Conservation (phyloP, 1,284 basidiomycete genomes). For the Neotropicomus parvogracilis region DNA sequence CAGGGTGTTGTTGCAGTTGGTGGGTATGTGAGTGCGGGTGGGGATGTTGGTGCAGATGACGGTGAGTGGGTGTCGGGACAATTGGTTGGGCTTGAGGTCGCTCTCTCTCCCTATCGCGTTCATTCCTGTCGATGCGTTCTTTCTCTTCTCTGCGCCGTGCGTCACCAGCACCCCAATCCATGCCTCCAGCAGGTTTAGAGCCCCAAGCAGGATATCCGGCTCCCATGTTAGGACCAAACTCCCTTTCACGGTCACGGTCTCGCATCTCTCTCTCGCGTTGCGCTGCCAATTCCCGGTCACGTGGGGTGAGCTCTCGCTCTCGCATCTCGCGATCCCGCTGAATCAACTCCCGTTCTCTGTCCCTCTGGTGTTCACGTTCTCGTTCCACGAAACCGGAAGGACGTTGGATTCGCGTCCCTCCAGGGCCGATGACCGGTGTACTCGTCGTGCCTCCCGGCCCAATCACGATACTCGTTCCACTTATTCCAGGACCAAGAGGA, state of each 20-base stretch:
- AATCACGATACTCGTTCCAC: conserved; percentile 26
- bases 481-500: conserved; percentile 21
- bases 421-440: conserved; percentile 17
- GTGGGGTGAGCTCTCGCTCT: conserved; percentile 21
- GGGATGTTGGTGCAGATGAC: conserved; percentile 24
- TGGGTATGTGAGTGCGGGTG: conserved; percentile 27
- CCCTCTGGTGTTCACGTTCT: conserved; percentile 25
- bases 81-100: conserved; percentile 26
- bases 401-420: conserved; percentile 25
- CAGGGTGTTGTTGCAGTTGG: conserved; percentile 20
- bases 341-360: conserved; percentile 23
- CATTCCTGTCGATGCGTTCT: conserved; percentile 29
- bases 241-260: conserved; percentile 25
- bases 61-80: conserved; percentile 21
- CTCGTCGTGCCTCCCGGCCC: conserved; percentile 25
- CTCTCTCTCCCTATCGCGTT: conserved; percentile 35
- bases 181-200: conserved; percentile 24
- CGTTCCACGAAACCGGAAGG: conserved; percentile 28
- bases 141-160: conserved; percentile 31
- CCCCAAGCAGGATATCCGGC: conserved; percentile 26
- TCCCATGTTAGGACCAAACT: conserved; percentile 22
- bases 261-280: conserved; percentile 27
- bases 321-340: conserved; percentile 26
- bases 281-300: conserved; percentile 22
- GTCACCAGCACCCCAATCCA: conserved; percentile 29